Evolutionary conservation across 2,329 filamentous ascomycete species (phyloP), one percentile per base, ranked within the genome.

Genomic region (Diplodia seriata): DNA sequence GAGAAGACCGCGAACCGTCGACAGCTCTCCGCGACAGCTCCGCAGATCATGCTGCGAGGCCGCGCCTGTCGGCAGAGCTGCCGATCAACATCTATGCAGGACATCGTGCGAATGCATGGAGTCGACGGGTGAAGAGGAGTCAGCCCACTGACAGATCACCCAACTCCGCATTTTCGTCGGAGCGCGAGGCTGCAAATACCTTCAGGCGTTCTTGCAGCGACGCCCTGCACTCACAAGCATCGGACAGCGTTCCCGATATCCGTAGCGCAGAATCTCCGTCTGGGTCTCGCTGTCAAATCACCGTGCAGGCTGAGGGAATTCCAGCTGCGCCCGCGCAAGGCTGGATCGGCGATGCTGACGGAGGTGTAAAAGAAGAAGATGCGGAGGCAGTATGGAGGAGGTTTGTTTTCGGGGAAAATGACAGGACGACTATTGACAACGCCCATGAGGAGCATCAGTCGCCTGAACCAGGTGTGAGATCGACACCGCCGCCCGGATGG

Each of bases 321-420:
- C 14, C 62, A 43, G 33, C 50, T 65, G 36, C 33, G 26, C 23
- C 26, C 31, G 23, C 66, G 56, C 47, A 67, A 40, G 64, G 54
- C 43, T 57, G 36, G 55, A 67, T 67, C 66, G 59, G 38, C 50
- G 67, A 64, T 49, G 26, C 59, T 49, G 66, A 50, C 36, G 43
- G 47, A n/a, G 57, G 29, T 36, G 69, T 20, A 47, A n/a, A 47
- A 9, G n/a, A 2, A 47, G 18, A 66, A 18, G 68, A 68, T 14
- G 71, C 73, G 50, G 76, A 78, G 59, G 68, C 68, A 59, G 66
- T 76, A 40, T 80, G 78, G 78, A 75, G 69, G 70, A 72, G 66
- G 14, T 77, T 78, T 53, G 74, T 77, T 31, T 74, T 78, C 54
- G 74, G 72, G 23, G 72, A 70, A 50, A 72, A 73, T 33, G 38